These are phyloP conservation scores for Achaetomiella virescens DNA, from an alignment of 495 filamentous ascomycete genomes.

Conservation along the genomic window DNA sequence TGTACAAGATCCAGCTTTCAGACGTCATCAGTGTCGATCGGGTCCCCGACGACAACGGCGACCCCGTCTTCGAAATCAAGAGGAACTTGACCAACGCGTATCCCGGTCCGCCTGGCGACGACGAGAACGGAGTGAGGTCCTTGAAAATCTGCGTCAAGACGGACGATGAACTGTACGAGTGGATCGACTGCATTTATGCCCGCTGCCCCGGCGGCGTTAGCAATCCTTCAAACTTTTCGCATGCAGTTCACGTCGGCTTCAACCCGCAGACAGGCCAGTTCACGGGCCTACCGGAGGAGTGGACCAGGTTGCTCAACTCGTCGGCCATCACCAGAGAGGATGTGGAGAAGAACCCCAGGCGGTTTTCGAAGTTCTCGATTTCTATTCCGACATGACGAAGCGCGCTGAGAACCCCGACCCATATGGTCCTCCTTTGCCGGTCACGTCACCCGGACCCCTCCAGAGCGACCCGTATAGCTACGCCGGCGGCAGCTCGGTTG, in stretches of 20 bases:
- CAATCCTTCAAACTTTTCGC: conserved; percentile 95
- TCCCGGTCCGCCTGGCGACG: conserved; percentile 40
- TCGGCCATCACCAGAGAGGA: conserved; percentile 97
- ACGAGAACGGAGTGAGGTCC: conserved; percentile 72
- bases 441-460: conserved; percentile 50
- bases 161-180: conserved; percentile 94
- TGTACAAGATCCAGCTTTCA: conserved; percentile 70
- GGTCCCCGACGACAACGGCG: conserved; percentile 64
- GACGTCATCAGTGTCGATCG: conserved; percentile 80
- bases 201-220: conserved; percentile 94
- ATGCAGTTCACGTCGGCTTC: conserved; percentile 95
- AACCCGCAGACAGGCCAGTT: conserved; percentile 91
- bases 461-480: conserved; percentile 65
- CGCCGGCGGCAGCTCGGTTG: conserved; percentile 58
- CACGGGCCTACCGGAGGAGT: conserved; percentile 86
- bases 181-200: conserved; percentile 96
- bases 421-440: conserved; percentile 61
- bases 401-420: conserved; percentile 71
- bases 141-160: conserved; percentile 84
- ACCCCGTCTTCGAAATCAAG: conserved; percentile 87
- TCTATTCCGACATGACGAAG: conserved; percentile 93
- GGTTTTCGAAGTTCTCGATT: conserved; percentile 93
- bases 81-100: conserved; percentile 48
- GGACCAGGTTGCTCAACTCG: conserved; percentile 89
- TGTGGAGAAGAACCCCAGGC: conserved; percentile 95